These are phyloP conservation scores for Thyridium curvatum DNA, from an alignment of 2,329 filamentous ascomycete species.

Conservation along the genomic window DNA sequence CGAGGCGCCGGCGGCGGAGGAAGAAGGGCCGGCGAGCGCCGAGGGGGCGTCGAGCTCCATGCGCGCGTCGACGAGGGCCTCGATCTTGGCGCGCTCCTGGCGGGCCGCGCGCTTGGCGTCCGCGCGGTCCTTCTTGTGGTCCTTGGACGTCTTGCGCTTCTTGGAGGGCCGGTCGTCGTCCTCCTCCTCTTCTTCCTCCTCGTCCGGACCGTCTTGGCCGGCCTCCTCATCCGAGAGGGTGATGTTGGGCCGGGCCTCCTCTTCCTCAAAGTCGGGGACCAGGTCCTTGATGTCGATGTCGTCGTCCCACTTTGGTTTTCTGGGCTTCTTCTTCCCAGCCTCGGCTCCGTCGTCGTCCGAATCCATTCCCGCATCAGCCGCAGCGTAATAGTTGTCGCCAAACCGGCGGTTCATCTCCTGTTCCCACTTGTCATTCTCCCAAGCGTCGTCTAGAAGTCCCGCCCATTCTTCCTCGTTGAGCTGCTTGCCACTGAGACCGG, in stretches of 20 bases:
- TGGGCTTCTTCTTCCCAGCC: conserved; percentile 53
- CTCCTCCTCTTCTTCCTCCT: conserved; percentile 21
- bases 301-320: conserved; percentile 91
- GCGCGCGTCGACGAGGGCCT: conserved; percentile 76
- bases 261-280: conserved; percentile 77
- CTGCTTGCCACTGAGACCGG: conserved; percentile 64
- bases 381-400: conserved; percentile 83
- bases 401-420: conserved; percentile 83
- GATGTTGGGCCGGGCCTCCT: conserved; percentile 44
- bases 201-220: conserved; percentile 28
- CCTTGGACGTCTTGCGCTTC: conserved; percentile 54
- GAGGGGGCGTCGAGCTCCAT: conserved; percentile 66
- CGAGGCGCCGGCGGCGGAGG: conserved; percentile 16
- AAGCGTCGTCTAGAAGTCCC: conserved; percentile 77
- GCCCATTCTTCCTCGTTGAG: conserved; percentile 75
- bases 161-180: conserved; percentile 35
- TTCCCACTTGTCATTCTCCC: conserved; percentile 88
- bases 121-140: conserved; percentile 52
- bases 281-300: conserved; percentile 97
- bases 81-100: conserved; percentile 75
- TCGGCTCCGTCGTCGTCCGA: conserved; percentile 44
- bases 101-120: conserved; percentile 66
- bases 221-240: conserved; percentile 49
- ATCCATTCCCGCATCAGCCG: conserved; percentile 56
- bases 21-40: conserved; percentile 36